These are phyloP conservation scores for Jacaranda mimosifolia DNA, from an alignment of 257 asterid genomes.

Conservation along the genomic window DNA sequence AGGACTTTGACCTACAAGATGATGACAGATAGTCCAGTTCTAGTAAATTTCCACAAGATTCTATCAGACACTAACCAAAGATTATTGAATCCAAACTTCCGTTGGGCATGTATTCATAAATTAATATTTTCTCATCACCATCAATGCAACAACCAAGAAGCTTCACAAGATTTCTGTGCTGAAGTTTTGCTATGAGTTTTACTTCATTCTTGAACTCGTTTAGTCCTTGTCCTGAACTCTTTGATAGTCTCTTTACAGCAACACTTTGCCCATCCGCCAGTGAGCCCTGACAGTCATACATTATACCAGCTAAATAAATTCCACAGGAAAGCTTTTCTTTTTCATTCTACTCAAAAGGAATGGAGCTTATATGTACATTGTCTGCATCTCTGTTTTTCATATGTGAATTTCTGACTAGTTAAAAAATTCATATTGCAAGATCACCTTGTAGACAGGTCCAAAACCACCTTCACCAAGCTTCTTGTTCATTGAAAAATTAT, in stretches of 20 bases:
- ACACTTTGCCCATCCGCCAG: constrained; percentile 39
- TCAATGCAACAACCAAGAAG: constrained; percentile 47
- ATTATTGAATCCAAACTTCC: constrained; percentile 41
- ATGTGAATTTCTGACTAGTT: too few species aligned
- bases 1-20: too few species aligned
- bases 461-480: constrained; percentile 60
- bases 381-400: too few species aligned
- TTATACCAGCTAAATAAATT: background rate
- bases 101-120: constrained; percentile 50
- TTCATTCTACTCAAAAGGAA: too few species aligned
- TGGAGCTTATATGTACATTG: too few species aligned
- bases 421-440: background rate
- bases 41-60: background rate
- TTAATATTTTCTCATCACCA: constrained; percentile 41
- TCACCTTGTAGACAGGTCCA: constrained; percentile 56
- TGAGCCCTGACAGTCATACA: constrained; percentile 36
- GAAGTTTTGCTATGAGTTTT: constrained; percentile 42
- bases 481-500: constrained; percentile 38
- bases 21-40: background rate
- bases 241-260: constrained; percentile 48
- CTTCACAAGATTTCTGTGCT: constrained; percentile 49
- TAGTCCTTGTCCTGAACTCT: constrained; percentile 45
- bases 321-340: background rate
- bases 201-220: constrained; percentile 52
- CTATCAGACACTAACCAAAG: constrained; percentile 32